Evolutionary conservation across 768 basidiomycete genomes (phyloP), one percentile per base, ranked within the genome.

Genomic region (Tricholoma flavovirens): DNA sequence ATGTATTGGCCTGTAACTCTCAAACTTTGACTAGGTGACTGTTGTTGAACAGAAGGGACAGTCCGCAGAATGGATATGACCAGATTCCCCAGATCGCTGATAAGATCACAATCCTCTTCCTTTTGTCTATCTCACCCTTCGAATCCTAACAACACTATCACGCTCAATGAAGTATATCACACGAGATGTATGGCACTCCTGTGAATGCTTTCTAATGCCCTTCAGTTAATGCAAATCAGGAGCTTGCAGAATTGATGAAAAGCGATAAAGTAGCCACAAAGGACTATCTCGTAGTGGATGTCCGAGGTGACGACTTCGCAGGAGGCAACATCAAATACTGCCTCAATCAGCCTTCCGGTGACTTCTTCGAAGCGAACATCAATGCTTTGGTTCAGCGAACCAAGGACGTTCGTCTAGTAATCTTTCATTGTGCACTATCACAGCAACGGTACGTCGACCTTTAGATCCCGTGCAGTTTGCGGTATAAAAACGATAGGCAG

Each of bases 401-500:
- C 10, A 86, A 86, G 66, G 75, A 80, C 35, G 73, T 90, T 4
- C 80, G 82, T 14, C 67, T 77, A 15, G 71, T 93, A 15, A 73
- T 93, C 49, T 93, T 93, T 66, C 91, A 93, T 64, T 93, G 91
- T 64, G 77, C 80, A 2, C 71, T 87, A 51, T 90, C 88, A 7
- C 90, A 93, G 71, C 75, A 80, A 33, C 79, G 91, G 90, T 90
- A 62, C 43, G 86, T 73, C 52, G 26, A 29, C 15, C 19, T 36
- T 38, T 49, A 12, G 5, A 32, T 36, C 32, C n/a, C 29, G n/a
- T n/a, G n/a, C n/a, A n/a, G n/a, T n/a, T n/a, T 10, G 4, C 33
- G 49, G 26, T 24, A 21, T 64, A 56, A 26, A 59, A 29, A 49
- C 26, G 49, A 40, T 15, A 3, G 49, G 51, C 57, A 90, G 90